Evolutionary conservation across 2,329 filamentous ascomycete species (phyloP).

Genomic region (Hypoxylon rubiginosum): DNA sequence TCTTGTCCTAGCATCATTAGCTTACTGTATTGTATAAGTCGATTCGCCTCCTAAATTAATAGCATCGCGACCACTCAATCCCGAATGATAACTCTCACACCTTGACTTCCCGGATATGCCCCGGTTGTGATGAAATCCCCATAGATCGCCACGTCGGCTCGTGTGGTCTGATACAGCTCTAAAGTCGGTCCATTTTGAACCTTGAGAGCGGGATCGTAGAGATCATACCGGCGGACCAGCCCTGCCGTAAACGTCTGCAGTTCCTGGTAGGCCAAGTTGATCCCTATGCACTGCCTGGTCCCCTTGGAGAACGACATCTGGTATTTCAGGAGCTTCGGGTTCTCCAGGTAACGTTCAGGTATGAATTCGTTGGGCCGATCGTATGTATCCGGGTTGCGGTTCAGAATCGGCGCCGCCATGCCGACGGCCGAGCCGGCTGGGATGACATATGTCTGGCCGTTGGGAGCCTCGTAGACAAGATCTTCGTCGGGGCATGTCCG

Average conservation of each 20-base stretch:
- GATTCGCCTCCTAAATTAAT: not conserved
- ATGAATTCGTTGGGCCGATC: conserved; percentile 41
- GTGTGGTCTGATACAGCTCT: conserved; percentile 43
- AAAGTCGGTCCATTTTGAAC: conserved; percentile 47
- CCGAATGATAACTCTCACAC: conserved; percentile 41
- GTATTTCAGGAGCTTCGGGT: conserved; percentile 41
- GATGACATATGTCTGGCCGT: conserved; percentile 37
- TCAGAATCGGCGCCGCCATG: conserved; percentile 44
- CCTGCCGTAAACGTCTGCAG: conserved; percentile 45
- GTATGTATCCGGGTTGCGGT: conserved; percentile 43
- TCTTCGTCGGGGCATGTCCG: conserved; percentile 51
- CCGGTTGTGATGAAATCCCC: conserved; percentile 43
- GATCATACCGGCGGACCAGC: conserved; percentile 43
- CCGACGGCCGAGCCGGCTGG: conserved; percentile 39
- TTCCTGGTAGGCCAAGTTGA: conserved; percentile 46
- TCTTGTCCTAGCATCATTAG: not conserved
- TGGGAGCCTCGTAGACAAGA: conserved; percentile 46
- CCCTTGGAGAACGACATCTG: conserved; percentile 45
- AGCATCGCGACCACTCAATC: conserved; percentile 11
- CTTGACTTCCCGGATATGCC: conserved; percentile 41
- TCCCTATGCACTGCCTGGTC: conserved; percentile 46
- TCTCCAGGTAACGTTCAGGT: conserved; percentile 47
- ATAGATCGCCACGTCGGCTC: conserved; percentile 40
- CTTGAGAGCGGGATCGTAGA: conserved; percentile 40
- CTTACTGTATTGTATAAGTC: not conserved